Evolutionary conservation across 257 asterid species (phyloP).

Genomic region (Solanum arcanum): DNA sequence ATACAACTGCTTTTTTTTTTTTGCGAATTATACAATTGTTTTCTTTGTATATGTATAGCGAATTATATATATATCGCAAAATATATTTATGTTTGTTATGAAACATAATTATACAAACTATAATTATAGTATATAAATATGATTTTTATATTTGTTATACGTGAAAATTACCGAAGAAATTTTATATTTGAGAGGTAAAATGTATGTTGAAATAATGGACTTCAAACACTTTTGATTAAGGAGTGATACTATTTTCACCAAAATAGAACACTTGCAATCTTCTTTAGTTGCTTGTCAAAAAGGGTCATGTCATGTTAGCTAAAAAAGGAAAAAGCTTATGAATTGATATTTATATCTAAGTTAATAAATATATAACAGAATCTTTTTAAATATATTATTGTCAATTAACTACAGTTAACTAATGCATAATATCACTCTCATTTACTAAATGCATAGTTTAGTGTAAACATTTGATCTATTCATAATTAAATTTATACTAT

Average conservation of each 20-base stretch:
- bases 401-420: not conserved
- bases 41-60: too few relatives aligned
- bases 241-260: not conserved
- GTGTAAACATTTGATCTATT: not conserved
- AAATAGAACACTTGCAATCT: not conserved
- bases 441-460: not conserved
- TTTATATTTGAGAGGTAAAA: not conserved
- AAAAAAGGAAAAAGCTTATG: not conserved
- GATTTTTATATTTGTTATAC: too few relatives aligned
- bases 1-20: too few relatives aligned
- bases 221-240: not conserved
- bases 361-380: not conserved
- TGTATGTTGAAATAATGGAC: not conserved
- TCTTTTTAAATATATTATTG: not conserved
- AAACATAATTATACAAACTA: rapidly evolving
- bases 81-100: too few relatives aligned
- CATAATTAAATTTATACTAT: not conserved
- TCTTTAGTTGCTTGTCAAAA: not conserved
- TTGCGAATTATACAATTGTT: too few relatives aligned
- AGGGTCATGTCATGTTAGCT: not conserved
- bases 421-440: not conserved
- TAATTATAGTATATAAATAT: too few relatives aligned
- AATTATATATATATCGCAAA: too few relatives aligned
- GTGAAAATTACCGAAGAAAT: too few relatives aligned
- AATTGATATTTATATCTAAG: not conserved